Base-by-base conservation (phyloP, 1,284 basidiomycete species). In the Vanrija pseudolonga region DNA sequence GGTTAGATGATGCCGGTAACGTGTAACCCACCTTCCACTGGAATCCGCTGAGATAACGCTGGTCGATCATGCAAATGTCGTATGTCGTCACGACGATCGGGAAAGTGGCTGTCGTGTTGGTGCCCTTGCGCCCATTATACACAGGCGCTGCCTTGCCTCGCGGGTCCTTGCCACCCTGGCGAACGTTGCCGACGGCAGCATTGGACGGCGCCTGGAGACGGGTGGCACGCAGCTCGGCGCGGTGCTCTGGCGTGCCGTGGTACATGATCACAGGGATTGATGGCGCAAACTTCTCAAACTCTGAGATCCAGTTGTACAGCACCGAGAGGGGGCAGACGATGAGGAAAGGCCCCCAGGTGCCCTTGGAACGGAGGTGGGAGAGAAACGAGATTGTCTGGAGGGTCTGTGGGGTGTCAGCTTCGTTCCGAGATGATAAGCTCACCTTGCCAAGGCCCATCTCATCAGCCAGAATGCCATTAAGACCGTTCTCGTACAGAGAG, bases 391-490 rank as follows among this genome's bases (percentile, higher is more conserved):
- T 96, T 0, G 87, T 90, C 80, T 97, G 93, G 0, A 97, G 80
- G 0, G 93, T 97, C 88, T 94, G 63, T 14, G 26, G 36, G 39
- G 47, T 24, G 41, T 47, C 22, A 37, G 39, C 36, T 17, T 20
- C 20, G 22, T 23, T 24, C 14, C n/a, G 40, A 11, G 23, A 18
- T 28, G 40, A 26, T 22, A 2, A 50, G 46, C 66, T 58, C 47
- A 78, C 87, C 81, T 90, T 91, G 53, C 90, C 92, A 0, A 96
- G 79, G 36, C 93, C 93, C 93, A 97, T 97, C 72, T 97, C 77
- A 50, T 78, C 77, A 4, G 77, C 90, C 28, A 98, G 75, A 55
- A 97, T 97, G 3, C 95, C 94, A 38, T 92, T 94, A 48, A 97
- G 86, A 3, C 95, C 93, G 65, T 95, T 96, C 76, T 91, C 86